phyloP scores from a whole-genome alignment of 345 rosid genomes.

The Raphanus raphanistrum region DNA sequence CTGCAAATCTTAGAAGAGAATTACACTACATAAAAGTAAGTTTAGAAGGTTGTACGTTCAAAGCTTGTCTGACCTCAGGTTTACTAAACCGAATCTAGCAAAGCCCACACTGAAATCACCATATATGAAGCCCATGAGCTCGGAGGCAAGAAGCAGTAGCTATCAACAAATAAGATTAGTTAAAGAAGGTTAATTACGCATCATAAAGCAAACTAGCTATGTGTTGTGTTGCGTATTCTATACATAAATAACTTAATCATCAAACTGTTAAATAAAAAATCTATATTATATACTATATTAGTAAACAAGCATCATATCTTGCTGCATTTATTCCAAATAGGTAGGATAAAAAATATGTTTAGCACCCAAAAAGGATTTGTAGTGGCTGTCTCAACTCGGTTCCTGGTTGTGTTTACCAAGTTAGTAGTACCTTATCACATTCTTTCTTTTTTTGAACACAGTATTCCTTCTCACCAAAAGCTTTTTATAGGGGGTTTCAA shows the following conservation, averaged over 20 bases:
- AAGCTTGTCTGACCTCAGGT: conserved; percentile 9
- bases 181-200: conserved; percentile 5
- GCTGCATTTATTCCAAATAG: background rate
- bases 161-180: conserved; percentile 16
- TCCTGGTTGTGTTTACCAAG: conserved; percentile 20
- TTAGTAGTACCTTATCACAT: conserved; percentile 20
- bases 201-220: conserved; percentile 26
- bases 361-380: conserved; percentile 8
- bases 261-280: conserved; percentile 1
- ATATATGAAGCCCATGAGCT: conserved; percentile 21
- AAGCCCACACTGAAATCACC: conserved; percentile 33
- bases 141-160: conserved; percentile 6
- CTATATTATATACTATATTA: conserved; percentile 1
- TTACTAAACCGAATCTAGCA: conserved; percentile 13
- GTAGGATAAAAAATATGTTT: background rate
- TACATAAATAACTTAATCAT: background rate
- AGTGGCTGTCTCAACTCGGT: conserved; percentile 26
- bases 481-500: conserved; percentile 20
- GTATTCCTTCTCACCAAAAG: conserved; percentile 16
- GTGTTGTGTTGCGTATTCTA: background rate
- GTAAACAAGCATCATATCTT: conserved; percentile 11
- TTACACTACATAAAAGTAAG: background rate
- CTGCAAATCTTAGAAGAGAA: conserved; percentile 10
- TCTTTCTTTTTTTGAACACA: no score
- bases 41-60: background rate